Base-by-base conservation (phyloP, 257 asterid species). In the Dorcoceras hygrometricum region DNA sequence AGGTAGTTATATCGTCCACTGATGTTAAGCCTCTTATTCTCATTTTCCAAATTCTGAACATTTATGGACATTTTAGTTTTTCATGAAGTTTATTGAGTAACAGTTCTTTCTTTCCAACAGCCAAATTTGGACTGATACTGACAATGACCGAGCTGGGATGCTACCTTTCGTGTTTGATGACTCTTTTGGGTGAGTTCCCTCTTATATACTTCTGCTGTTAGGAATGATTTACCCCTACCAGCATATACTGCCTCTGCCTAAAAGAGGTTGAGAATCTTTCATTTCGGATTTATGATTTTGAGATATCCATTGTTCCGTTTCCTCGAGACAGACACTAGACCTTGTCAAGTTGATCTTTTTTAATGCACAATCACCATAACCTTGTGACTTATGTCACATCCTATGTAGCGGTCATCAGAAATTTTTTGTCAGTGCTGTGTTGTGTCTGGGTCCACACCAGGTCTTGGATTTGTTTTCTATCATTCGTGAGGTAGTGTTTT, bases 41-140 rank as follows among this genome's bases (percentile, higher is more conserved):
- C 28, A 12, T 51, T 58, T 74, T 68, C 18, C 57, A 16, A 16
- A 32, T 25, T 23, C 51, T 43, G 58, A 16, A 25, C 56, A 22
- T 59, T 68, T n/a, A 71, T 56, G 39, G n/a, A 64, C n/a, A n/a
- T 39, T 54, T 57, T 77, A 46, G 59, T 69, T 36, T 51, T 57
- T 67, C 31, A 59, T 68, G 53, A 32, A 65, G 3, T 36, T 68
- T 66, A 59, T 50, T 77, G 46, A 20, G 7, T 75, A 36, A 61
- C 70, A 54, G 59, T n/a, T 25, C 36, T 78, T 70, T 67, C 57
- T 73, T 48, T 25, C 68, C 63, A 50, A 67, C 96, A 94, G 99
- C 81, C 99, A 90, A 69, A 90, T 88, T 68, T 94, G 99, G 99
- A 88, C 97, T 1, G 99, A 94, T 80, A 94, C 99, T 43, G 99